Evolutionary conservation across 169 alveolate species (phyloP), one percentile per base, ranked within the genome.

Genomic region (Sarcocystis neurona): DNA sequence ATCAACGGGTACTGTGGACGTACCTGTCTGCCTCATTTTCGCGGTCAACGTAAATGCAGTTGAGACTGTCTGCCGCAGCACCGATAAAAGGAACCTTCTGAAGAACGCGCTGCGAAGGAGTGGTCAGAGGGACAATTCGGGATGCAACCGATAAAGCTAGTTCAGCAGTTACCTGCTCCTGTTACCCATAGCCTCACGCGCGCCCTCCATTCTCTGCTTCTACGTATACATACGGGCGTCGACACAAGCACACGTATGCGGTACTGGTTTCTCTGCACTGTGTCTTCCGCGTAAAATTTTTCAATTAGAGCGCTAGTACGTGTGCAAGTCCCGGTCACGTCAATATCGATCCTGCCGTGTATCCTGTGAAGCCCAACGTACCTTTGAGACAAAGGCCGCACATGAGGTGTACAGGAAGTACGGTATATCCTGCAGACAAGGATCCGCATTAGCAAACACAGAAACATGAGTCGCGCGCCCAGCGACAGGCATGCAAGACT

Each of bases 311-410:
- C n/a, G n/a, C n/a, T n/a, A n/a, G n/a, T n/a, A n/a, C n/a, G n/a
- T n/a, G n/a, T n/a, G n/a, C n/a, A n/a, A n/a, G n/a, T n/a, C n/a
- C n/a, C n/a, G n/a, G n/a, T n/a, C n/a, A n/a, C n/a, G n/a, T n/a
- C n/a, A n/a, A n/a, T n/a, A n/a, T n/a, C n/a, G n/a, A n/a, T n/a
- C n/a, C n/a, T n/a, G n/a, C n/a, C n/a, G 78, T 8, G 32, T 10
- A 10, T 20, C 10, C 30, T 10, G 30, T 12, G 63, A 12, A 12
- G 63, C 20, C 30, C 2, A 46, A 46, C 68, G n/a, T 39, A 82
- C 88, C 63, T 82, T 82, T 53, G 78, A 50, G 77, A 82, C 88
- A 79, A 82, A 82, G 32, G 88, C 56, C 15, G 88, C 60, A 63
- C 0, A 60, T 5, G 75, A 60, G 37, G 68, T 4, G 63, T 32